Percentiles rank a stretch among this genome's conserved stretches.
These are phyloP conservation scores for Lobosporangium transversale DNA, from an alignment of 192 early-diverging fungal species.

Conservation along the genomic window DNA sequence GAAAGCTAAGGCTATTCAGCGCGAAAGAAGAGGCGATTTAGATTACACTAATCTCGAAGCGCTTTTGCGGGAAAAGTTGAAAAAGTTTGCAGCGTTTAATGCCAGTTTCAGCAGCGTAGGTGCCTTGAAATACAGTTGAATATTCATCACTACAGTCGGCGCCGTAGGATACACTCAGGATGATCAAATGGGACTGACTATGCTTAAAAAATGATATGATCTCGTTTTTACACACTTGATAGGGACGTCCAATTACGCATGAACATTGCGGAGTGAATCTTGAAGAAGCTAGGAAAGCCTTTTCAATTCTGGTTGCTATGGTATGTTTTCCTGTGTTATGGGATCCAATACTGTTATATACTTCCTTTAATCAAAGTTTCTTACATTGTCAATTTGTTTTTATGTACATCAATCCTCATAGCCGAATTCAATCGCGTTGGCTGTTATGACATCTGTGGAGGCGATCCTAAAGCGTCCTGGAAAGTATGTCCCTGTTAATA, in stretches of 20 bases:
- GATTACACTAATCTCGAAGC: constrained; percentile 32
- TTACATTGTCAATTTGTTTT: no score
- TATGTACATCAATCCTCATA: constrained; percentile 45
- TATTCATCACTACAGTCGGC: no score
- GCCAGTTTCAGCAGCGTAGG: constrained; percentile 38
- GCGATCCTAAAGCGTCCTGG: constrained; percentile 73
- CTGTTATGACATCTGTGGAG: constrained; percentile 83
- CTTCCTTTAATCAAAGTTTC: no score
- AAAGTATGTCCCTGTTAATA: constrained; percentile 39
- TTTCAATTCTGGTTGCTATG: constrained; percentile 68
- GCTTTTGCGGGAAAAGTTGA: constrained; percentile 32
- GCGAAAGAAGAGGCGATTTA: constrained; percentile 13
- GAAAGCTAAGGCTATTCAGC: constrained; percentile 8
- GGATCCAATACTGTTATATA: no score
- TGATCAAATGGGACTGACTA: no score
- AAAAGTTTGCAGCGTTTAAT: constrained; percentile 46
- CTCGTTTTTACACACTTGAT: background rate
- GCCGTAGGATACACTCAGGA: no score
- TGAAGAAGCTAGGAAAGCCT: constrained; percentile 71
- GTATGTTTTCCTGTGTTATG: constrained; percentile 21
- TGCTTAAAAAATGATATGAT: no score
- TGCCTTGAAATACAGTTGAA: background rate
- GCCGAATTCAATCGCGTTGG: constrained; percentile 68
- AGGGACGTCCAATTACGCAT: constrained; percentile 59
- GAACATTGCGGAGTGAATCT: constrained; percentile 70